These are phyloP conservation scores for Coemansia sp. DNA, from an alignment of 192 early-diverging fungal genomes.

Conservation along the genomic window DNA sequence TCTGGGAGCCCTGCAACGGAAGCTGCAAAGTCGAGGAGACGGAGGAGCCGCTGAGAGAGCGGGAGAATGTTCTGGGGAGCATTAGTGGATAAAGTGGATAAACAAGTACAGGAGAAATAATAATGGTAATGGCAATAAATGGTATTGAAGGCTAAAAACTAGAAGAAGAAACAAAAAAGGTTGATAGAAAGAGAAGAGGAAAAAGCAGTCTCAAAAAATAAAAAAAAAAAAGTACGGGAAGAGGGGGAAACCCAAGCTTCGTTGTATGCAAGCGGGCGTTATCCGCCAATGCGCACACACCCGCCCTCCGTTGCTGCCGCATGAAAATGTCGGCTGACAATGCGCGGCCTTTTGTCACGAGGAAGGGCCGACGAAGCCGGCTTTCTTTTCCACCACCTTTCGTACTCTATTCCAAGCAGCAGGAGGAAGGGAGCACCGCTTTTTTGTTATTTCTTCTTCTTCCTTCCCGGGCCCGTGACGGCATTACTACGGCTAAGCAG, in stretches of 20 bases:
- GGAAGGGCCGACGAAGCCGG: not conserved
- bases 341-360: not conserved
- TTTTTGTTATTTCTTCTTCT: no score
- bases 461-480: no score
- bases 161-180: not conserved
- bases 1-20: not conserved
- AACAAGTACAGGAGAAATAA: not conserved
- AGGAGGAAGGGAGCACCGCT: no score
- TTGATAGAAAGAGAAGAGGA: not conserved
- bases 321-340: conserved; percentile 1
- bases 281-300: not conserved
- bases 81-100: not conserved
- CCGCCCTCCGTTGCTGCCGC: not conserved
- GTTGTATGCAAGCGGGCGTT: no score
- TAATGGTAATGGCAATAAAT: no score
- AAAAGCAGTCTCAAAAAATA: conserved; percentile 5
- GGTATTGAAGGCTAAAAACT: not conserved
- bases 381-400: not conserved
- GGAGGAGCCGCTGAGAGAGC: not conserved
- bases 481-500: no score
- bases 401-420: no score
- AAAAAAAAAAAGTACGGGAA: not conserved
- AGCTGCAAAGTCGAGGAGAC: not conserved
- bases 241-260: not conserved
- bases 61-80: not conserved